Evolutionary conservation across 495 filamentous ascomycete genomes (phyloP), one percentile per base, ranked within the genome.

Genomic region (Penicillium subrubescens): DNA sequence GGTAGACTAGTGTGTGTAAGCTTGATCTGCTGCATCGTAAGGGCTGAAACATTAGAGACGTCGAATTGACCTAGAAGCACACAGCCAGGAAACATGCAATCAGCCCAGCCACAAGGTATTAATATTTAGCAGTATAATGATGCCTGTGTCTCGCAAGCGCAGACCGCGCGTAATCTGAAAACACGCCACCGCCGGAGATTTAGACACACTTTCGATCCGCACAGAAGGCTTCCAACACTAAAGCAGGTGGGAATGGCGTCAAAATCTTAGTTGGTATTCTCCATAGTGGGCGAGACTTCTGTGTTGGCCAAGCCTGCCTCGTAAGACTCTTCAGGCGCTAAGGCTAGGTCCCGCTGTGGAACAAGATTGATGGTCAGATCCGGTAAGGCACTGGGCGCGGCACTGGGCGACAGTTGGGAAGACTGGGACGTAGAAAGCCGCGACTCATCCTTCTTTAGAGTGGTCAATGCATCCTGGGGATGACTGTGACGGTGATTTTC

Each of bases 291-390:
- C 53, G 62, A 67, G 57, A 52, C 52, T 25, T 37, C 52, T 43
- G 46, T 33, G 39, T 51, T 54, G 59, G 65, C 68, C 63, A 71
- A 62, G 61, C 50, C 61, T 39, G 63, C 62, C 61, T 73, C 69
- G 69, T 73, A 60, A 70, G 62, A 71, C 66, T 46, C 37, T 27
- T 66, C 69, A 8, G 60, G 61, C 64, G 69, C 68, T 67, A 71
- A 64, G 15, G 43, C 23, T 67, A 69, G 64, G 52, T 57, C 66
- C 66, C 71, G 66, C 37, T 50, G 66, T 69, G 66, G 66, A 60
- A 67, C 64, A 31, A 12, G 54, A 25, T 52, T 56, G 51, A 62
- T 60, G 41, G 46, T 59, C 51, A 64, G 62, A 50, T 68, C 62
- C 25, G 71, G 61, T 8, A 62, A 57, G 46, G 62, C 57, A 53